phyloP scores from a whole-genome alignment of 2,329 filamentous ascomycete species.

The Trematosphaeria pertusa region DNA sequence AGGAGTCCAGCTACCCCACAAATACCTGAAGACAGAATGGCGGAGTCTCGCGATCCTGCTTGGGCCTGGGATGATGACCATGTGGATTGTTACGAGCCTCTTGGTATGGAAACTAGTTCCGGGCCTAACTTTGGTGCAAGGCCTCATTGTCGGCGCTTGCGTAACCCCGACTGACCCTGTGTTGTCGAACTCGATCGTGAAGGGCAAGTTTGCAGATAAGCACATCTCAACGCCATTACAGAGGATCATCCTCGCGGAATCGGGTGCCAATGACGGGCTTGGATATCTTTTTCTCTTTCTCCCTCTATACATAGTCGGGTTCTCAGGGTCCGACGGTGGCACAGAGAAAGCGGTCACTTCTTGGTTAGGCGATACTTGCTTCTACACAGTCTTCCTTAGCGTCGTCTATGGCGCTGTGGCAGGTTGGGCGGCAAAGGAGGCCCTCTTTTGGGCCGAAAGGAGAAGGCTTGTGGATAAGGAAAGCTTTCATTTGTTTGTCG shows the following conservation, averaged over 20 bases:
- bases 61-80: conserved; percentile 78
- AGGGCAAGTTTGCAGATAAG: conserved; percentile 86
- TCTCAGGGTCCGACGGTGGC: conserved; percentile 59
- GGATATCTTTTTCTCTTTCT: conserved; percentile 89
- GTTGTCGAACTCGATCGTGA: conserved; percentile 83
- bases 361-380: conserved; percentile 84
- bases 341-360: conserved; percentile 70
- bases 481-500: conserved; percentile 84
- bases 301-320: conserved; percentile 80
- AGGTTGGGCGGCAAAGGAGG: conserved; percentile 77
- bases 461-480: conserved; percentile 80
- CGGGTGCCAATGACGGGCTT: conserved; percentile 82
- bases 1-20: conserved; percentile 81
- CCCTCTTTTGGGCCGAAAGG: conserved; percentile 80
- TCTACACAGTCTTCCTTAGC: conserved; percentile 78
- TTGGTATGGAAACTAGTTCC: conserved; percentile 77
- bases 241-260: conserved; percentile 68
- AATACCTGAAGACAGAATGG: conserved; percentile 78
- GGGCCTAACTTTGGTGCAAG: conserved; percentile 72
- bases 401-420: conserved; percentile 74
- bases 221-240: conserved; percentile 81
- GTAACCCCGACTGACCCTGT: conserved; percentile 90
- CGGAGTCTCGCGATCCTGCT: conserved; percentile 74
- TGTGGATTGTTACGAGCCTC: conserved; percentile 82
- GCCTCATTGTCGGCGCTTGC: conserved; percentile 77